phyloP scores from a whole-genome alignment of 2,329 filamentous ascomycete species.

The Fonsecaea erecta region DNA sequence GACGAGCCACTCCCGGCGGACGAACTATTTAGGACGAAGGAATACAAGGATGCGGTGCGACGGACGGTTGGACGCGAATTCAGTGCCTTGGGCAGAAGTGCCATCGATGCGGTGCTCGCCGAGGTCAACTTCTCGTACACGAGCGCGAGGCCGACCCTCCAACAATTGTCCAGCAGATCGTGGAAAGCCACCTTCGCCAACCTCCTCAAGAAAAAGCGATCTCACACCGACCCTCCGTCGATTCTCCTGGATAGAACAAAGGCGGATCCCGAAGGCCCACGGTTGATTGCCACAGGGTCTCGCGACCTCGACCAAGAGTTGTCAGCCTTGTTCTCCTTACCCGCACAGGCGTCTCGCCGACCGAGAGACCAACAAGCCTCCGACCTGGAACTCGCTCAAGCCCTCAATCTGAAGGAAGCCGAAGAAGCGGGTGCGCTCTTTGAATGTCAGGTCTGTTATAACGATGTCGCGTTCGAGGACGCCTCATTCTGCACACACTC shows the following conservation, averaged over 20 bases:
- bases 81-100: constrained; percentile 48
- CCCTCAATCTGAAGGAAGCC: constrained; percentile 50
- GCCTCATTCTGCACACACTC: constrained; percentile 51
- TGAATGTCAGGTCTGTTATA: constrained; percentile 56
- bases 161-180: constrained; percentile 47
- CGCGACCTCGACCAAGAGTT: constrained; percentile 52
- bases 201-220: constrained; percentile 49
- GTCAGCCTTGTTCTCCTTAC: constrained; percentile 44
- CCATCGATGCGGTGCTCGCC: constrained; percentile 53
- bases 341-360: constrained; percentile 43
- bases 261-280: constrained; percentile 39
- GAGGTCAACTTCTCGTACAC: constrained; percentile 55
- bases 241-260: constrained; percentile 46
- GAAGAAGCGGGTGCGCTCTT: constrained; percentile 48
- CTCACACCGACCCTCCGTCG: constrained; percentile 47
- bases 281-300: constrained; percentile 49
- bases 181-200: constrained; percentile 53
- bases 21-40: constrained; percentile 50
- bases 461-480: constrained; percentile 54
- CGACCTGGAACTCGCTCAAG: constrained; percentile 48
- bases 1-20: constrained; percentile 43
- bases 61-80: constrained; percentile 50
- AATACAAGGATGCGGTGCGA: constrained; percentile 51
- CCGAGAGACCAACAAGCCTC: constrained; percentile 45
- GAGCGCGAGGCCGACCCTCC: constrained; percentile 49